These are phyloP conservation scores for Wickerhamiella hasegawae DNA, from an alignment of 805 yeast genomes.

Conservation along the genomic window DNA sequence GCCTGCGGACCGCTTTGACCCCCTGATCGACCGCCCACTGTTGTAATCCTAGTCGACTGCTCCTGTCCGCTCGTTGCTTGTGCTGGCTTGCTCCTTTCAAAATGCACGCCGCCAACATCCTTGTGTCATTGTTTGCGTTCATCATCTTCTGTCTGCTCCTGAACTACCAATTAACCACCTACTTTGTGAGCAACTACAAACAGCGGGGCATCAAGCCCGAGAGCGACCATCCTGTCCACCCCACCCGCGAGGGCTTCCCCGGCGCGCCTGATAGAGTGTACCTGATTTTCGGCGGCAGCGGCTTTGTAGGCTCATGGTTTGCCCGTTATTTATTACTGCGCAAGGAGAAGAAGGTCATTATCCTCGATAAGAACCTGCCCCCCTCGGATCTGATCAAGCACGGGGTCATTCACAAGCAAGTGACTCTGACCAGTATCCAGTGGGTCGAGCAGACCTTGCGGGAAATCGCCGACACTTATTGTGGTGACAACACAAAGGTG, in stretches of 20 bases:
- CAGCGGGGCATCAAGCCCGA: constrained; percentile 5
- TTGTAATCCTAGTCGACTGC: too few species aligned
- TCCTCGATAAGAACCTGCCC: constrained; percentile 14
- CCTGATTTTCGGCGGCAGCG: constrained; percentile 19
- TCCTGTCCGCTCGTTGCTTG: too few species aligned
- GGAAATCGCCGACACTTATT: constrained; percentile 3
- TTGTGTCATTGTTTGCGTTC: not conserved
- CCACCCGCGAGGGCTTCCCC: constrained; percentile 9
- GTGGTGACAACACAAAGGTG: constrained; percentile 4
- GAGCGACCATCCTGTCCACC: constrained; percentile 4
- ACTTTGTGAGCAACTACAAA: not conserved
- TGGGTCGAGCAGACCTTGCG: constrained; percentile 8
- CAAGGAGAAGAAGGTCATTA: constrained; percentile 11
- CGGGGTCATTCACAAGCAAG: constrained; percentile 10
- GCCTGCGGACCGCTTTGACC: too few species aligned
- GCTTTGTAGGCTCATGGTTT: constrained; percentile 20
- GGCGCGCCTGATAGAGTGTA: constrained; percentile 9
- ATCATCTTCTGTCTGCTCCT: not conserved
- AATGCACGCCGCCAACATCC: too few species aligned
- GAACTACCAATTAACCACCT: not conserved
- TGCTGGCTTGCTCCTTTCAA: too few species aligned
- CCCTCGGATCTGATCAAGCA: constrained; percentile 15
- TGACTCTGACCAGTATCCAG: constrained; percentile 8
- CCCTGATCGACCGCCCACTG: too few species aligned
- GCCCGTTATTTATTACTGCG: constrained; percentile 18